Conservation (phyloP, 2,329 filamentous ascomycete species). For the Dothistroma pini region DNA sequence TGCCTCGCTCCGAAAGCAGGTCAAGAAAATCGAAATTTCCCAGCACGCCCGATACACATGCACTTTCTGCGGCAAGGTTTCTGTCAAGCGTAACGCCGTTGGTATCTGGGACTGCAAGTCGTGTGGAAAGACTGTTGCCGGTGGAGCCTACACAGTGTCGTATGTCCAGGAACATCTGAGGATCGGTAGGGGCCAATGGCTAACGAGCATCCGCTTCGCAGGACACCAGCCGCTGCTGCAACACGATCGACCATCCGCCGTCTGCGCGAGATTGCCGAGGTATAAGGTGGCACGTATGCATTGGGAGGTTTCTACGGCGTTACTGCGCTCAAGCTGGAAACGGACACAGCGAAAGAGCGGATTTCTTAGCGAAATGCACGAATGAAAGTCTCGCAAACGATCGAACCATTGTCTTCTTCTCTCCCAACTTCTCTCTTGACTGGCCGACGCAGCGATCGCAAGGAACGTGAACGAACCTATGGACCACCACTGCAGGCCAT, state of each 20-base stretch:
- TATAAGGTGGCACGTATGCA: conserved; percentile 53
- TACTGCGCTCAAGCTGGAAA: conserved; percentile 23
- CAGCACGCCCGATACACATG: conserved; percentile 97
- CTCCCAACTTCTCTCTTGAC: not conserved
- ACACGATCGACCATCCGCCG: conserved; percentile 95
- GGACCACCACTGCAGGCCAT: not conserved
- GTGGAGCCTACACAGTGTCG: conserved; percentile 94
- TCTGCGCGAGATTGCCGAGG: conserved; percentile 96
- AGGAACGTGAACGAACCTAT: not conserved
- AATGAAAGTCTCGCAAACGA: conserved; percentile 27
- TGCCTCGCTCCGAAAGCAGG: conserved; percentile 99
- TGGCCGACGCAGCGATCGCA: not conserved
- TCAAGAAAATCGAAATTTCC: conserved; percentile 99
- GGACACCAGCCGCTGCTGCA: conserved; percentile 87
- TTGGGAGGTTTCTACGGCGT: conserved; percentile 29
- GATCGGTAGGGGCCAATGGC: conserved; percentile 1
- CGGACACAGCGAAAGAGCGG: conserved; percentile 19
- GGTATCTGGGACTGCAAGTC: conserved; percentile 97
- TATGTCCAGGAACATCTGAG: conserved; percentile 56
- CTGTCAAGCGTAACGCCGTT: conserved; percentile 69
- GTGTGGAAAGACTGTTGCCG: conserved; percentile 91
- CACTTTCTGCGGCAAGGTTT: conserved; percentile 98
- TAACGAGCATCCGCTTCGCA: conserved; percentile 38
- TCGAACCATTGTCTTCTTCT: not conserved
- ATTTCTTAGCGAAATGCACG: conserved; percentile 26